Base-by-base conservation (phyloP, 2,329 filamentous ascomycete species). In the Acarospora socialis region DNA sequence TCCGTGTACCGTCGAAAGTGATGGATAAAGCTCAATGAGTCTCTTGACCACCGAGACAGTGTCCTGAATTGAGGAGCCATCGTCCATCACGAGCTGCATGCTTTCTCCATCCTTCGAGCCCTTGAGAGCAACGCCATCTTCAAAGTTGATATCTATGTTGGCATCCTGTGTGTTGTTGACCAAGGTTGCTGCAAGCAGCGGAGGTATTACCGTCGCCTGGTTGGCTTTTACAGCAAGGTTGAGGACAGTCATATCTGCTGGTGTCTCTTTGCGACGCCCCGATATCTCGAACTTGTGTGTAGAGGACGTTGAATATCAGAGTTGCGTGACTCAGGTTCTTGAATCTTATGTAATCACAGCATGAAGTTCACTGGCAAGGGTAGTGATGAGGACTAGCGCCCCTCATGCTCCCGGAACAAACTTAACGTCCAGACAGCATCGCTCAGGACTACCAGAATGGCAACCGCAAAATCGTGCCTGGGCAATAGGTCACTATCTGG, bases 201-300 rank as follows among this genome's bases (percentile, higher is more conserved):
- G 52, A 10, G 58, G 59, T n/a, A 61, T 46, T 24, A 59, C 33
- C 4, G 47, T 44, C 21, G 58, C 50, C 39, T 57, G 54, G 37
- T 54, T 59, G 37, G 53, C 57, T 34, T 54, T 52, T 18, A 50
- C 49, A 18, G 58, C 56, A 43, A 59, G 42, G 18, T 45, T 53
- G 27, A 60, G 38, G 3, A 33, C 34, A 18, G 35, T 23, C 41
- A 44, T 43, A 10, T 20, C 28, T 7, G 10, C 18, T 30, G 9
- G 13, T 13, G n/a, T 29, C n/a, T n/a, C n/a, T n/a, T n/a, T n/a
- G n/a, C 25, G 13, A 8, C 8, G 25, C 13, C 13, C 25, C n/a
- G n/a, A n/a, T n/a, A 49, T 55, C 49, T 30, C 48, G 51, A 17
- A 34, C 42, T 19, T n/a, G n/a, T n/a, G n/a, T n/a, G n/a, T n/a